A percentile compares a stretch with the other conserved stretches of the same genome.
Evolutionary conservation across 768 basidiomycete genomes (phyloP).

Genomic region (Pulveroboletus frians): DNA sequence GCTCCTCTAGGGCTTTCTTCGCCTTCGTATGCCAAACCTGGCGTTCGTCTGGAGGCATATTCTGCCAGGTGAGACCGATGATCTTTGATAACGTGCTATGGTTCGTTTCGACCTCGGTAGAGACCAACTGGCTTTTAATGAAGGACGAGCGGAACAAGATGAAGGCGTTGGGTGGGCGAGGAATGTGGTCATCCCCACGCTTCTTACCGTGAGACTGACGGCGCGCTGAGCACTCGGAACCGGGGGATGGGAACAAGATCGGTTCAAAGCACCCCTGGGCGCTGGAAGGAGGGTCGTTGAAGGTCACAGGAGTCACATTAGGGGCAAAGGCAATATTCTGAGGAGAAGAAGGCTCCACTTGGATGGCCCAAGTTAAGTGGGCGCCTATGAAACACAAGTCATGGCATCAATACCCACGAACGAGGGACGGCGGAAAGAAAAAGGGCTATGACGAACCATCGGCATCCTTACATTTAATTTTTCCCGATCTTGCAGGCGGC

Average conservation of each 20-base stretch:
- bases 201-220: conserved; percentile 59
- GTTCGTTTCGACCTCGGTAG: conserved; percentile 73
- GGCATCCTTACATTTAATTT: conserved; percentile 28
- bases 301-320: conserved; percentile 54
- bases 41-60: conserved; percentile 67
- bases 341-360: conserved; percentile 36
- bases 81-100: conserved; percentile 83
- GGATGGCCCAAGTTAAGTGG: conserved; percentile 44
- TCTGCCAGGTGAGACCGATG: conserved; percentile 80
- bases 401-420: conserved; percentile 10
- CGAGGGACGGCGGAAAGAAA: background rate
- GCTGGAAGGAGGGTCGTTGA: conserved; percentile 42
- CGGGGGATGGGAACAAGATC: conserved; percentile 54
- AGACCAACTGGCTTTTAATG: conserved; percentile 74
- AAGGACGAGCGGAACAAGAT: conserved; percentile 83
- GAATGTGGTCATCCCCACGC: conserved; percentile 71
- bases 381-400: conserved; percentile 29
- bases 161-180: conserved; percentile 82
- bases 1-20: conserved; percentile 65
- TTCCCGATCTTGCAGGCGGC: conserved; percentile 44
- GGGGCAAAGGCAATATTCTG: conserved; percentile 52
- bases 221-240: conserved; percentile 32
- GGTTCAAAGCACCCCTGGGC: conserved; percentile 38
- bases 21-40: conserved; percentile 77
- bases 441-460: conserved; percentile 31